Evolutionary conservation across 192 early-diverging fungal genomes (phyloP).

Genomic region (Rhizophagus prolifer): DNA sequence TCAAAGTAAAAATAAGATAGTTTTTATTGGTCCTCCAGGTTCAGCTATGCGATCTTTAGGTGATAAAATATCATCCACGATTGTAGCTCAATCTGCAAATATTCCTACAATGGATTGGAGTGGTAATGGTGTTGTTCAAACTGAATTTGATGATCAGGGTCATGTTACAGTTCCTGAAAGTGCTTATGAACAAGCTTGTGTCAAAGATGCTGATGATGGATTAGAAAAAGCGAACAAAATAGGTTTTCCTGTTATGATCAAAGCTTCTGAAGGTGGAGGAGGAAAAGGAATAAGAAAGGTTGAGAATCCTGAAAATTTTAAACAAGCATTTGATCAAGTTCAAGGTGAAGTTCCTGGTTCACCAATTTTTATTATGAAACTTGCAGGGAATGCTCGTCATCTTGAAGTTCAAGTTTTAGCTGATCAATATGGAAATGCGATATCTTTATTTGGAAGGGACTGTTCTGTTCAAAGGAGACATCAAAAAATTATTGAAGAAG

Average conservation of each 20-base stretch:
- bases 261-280: slow-evolving; percentile 98
- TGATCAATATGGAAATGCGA: slow-evolving; percentile 96
- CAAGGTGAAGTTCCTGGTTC: slow-evolving; percentile 95
- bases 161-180: slow-evolving; percentile 80
- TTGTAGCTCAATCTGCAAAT: slow-evolving; percentile 95
- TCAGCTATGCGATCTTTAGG: slow-evolving; percentile 98
- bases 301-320: slow-evolving; percentile 69
- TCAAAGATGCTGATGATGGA: slow-evolving; percentile 84
- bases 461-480: slow-evolving; percentile 98
- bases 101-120: slow-evolving; percentile 97
- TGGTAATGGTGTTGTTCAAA: slow-evolving; percentile 82
- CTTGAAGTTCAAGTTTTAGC: slow-evolving; percentile 96
- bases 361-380: slow-evolving; percentile 98
- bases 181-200: slow-evolving; percentile 80
- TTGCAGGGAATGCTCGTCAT: slow-evolving; percentile 92
- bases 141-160: slow-evolving; percentile 64
- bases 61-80: slow-evolving; percentile 99
- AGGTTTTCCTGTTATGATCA: slow-evolving; percentile 98
- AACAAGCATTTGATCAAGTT: slow-evolving; percentile 80
- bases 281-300: slow-evolving; percentile 99
- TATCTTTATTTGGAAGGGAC: slow-evolving; percentile 97
- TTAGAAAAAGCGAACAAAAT: slow-evolving; percentile 82
- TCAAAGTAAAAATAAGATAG: slow-evolving; percentile 73
- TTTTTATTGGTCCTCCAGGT: slow-evolving; percentile 97
- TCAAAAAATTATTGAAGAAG: slow-evolving; percentile 99